Evolutionary conservation across 202 grass and related monocot species (phyloP).

Genomic region (Bolboschoenoplectus hybrid): DNA sequence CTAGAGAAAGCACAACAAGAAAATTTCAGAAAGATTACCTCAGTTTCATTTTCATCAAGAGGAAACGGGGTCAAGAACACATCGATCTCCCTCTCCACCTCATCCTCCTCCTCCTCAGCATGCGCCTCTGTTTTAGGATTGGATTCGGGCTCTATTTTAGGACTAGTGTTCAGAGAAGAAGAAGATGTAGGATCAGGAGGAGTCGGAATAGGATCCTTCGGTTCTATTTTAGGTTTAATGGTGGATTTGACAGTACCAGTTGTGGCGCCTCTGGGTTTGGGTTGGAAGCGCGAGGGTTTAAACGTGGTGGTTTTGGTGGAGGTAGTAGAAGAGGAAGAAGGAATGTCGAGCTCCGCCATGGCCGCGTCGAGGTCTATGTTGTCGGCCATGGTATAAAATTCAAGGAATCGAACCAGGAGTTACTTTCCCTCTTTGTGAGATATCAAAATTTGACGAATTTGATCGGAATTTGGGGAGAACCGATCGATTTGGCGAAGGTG

Average conservation of each 20-base stretch:
- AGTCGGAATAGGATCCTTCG: background rate
- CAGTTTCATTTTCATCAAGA: slow-evolving; percentile 56
- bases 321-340: slow-evolving; percentile 30
- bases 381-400: slow-evolving; percentile 49
- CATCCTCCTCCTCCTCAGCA: slow-evolving; percentile 47
- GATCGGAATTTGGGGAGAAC: background rate
- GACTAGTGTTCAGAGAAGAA: background rate
- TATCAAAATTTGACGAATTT: background rate
- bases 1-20: background rate
- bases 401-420: background rate
- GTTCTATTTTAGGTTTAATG: slow-evolving; percentile 22
- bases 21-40: slow-evolving; percentile 42
- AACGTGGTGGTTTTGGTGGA: slow-evolving; percentile 6
- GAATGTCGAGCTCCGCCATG: slow-evolving; percentile 49
- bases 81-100: slow-evolving; percentile 80
- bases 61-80: slow-evolving; percentile 65
- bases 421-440: background rate
- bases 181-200: background rate
- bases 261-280: slow-evolving; percentile 59
- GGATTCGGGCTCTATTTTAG: slow-evolving; percentile 19
- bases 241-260: background rate
- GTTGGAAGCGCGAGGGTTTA: slow-evolving; percentile 52
- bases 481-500: no score
- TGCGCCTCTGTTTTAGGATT: slow-evolving; percentile 35
- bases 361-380: slow-evolving; percentile 46